phyloP scores from a whole-genome alignment of 163 green algal species.

The Scenedesmus sp. region DNA sequence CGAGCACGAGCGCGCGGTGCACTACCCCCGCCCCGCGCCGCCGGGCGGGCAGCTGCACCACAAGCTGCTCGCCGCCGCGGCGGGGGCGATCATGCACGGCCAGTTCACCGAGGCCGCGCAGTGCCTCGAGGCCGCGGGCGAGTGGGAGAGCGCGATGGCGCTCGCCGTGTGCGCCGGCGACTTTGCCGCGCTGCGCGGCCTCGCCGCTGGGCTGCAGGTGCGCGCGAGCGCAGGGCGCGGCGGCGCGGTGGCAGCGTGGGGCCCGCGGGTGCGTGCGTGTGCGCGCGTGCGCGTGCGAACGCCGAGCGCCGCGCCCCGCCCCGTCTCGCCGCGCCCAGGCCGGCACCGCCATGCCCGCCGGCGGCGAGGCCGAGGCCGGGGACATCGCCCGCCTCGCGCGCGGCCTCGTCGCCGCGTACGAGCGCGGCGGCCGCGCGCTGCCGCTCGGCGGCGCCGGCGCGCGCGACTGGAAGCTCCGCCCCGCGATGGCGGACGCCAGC shows the following conservation, averaged over 20 bases:
- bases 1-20: conserved; percentile 52
- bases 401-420: conserved; percentile 30
- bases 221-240: too few species aligned
- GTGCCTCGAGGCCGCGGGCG: conserved; percentile 53
- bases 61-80: conserved; percentile 58
- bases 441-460: not conserved
- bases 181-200: conserved; percentile 36
- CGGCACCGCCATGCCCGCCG: not conserved
- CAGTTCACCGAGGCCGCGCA: conserved; percentile 42
- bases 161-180: conserved; percentile 50
- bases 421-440: conserved; percentile 15
- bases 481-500: conserved; percentile 35
- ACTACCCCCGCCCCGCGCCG: conserved; percentile 27
- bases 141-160: conserved; percentile 56
- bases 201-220: conserved; percentile 32
- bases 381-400: conserved; percentile 37
- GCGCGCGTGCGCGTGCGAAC: not conserved
- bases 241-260: not conserved
- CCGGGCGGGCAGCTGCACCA: conserved; percentile 50
- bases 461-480: conserved; percentile 27
- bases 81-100: conserved; percentile 53
- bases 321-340: not conserved
- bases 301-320: too few species aligned
- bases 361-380: conserved; percentile 1
- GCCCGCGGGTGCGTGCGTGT: not conserved